Evolutionary conservation across 805 yeast species (phyloP), one percentile per base, ranked within the genome.

Genomic region (Suhomyces sp.): DNA sequence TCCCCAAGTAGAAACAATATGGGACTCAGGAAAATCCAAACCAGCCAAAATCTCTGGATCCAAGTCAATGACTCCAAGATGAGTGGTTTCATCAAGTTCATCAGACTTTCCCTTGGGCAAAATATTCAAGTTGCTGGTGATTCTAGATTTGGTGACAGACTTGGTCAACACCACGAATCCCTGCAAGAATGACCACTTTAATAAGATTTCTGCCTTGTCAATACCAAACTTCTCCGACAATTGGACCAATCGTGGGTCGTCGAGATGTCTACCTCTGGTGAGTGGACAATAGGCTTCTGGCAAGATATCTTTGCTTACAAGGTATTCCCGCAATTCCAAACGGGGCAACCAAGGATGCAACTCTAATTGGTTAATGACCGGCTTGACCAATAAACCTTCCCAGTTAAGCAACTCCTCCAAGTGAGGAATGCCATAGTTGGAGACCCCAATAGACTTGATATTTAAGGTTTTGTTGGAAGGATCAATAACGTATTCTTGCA

Each of bases 211-310:
- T 4, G 81, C 82, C 14, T 74, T 65, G 6, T 81, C 50, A 19
- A 72, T 68, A 3, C 68, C 67, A 25, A 72, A 72, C 38, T 69
- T 71, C 25, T 67, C 52, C 23, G 81, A 77, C 41, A 83, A 65
- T 20, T 51, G 55, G 15, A 59, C 51, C 33, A 84, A 65, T 31
- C 60, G 72, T 2, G 79, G 75, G 55, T 82, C 84, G 27, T 68
- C 55, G 28, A 80, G 55, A 47, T 78, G 75, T 28, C 55, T 52
- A 6, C 91, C 87, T 40, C 73, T 73, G 2, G 83, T 79, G 51
- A 88, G 71, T 6, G 96, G 96, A 6, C 93, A 79, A 60, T 75
- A 88, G 1, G 95, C 90, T 54, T 84, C 87, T 8, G 82, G 75
- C 5, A 68, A 60, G 25, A 88, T 74, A 28, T 69, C 77, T 38